phyloP scores from a whole-genome alignment of 768 basidiomycete genomes.

The Russula ochroleuca region DNA sequence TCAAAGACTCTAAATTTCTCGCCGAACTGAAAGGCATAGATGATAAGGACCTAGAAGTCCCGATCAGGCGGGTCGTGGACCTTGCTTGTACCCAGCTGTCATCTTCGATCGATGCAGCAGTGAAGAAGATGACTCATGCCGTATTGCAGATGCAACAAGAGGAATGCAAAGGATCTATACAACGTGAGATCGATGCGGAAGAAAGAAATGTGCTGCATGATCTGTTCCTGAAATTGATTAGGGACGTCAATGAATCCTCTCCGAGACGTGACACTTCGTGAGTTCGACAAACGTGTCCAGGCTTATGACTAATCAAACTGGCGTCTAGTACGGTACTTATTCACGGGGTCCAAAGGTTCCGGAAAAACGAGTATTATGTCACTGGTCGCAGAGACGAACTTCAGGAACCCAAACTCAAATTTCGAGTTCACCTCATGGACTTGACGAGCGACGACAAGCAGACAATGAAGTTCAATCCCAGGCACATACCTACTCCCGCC shows the following conservation, averaged over 20 bases:
- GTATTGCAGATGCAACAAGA: constrained; percentile 19
- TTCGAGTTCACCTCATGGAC: constrained; percentile 1
- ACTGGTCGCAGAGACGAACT: neutral
- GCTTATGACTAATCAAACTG: neutral
- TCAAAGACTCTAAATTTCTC: constrained; percentile 19
- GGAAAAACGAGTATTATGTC: neutral
- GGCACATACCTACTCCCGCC: constrained; percentile 5
- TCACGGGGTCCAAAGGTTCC: neutral
- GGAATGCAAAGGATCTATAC: neutral
- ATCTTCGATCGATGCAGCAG: neutral
- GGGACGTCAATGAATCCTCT: neutral
- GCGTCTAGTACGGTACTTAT: neutral
- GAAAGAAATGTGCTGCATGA: neutral
- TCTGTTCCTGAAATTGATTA: constrained; percentile 3
- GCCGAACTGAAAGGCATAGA: neutral
- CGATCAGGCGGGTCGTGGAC: neutral
- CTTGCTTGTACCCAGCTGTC: constrained; percentile 10
- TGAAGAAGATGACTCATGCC: neutral
- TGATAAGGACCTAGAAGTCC: neutral
- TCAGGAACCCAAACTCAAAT: constrained; percentile 1
- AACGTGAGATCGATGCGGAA: neutral
- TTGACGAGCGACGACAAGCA: constrained; percentile 17
- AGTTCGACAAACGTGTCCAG: neutral
- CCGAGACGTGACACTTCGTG: neutral
- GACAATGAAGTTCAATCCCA: constrained; percentile 2